Percentiles rank a stretch among this genome's conserved stretches.
phyloP scores from a whole-genome alignment of 192 early-diverging fungal species.

The Diversispora epigaea region DNA sequence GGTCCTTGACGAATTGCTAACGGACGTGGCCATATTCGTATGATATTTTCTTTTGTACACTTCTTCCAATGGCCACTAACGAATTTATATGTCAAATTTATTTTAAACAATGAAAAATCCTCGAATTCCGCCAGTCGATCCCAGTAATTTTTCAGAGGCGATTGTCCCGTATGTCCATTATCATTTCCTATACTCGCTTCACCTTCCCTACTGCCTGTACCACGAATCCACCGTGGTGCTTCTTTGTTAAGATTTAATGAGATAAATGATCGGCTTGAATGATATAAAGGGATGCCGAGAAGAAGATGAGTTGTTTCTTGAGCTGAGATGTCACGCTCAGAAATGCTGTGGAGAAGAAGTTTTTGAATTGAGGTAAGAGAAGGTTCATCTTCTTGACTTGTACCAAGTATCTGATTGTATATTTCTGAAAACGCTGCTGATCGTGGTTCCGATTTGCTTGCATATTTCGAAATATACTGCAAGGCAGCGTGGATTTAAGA shows the following conservation, averaged over 20 bases:
- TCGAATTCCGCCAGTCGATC: background rate
- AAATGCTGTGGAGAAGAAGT: slow-evolving; percentile 9
- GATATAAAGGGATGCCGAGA: background rate
- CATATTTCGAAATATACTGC: no score
- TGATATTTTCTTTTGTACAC: background rate
- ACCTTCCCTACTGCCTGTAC: background rate
- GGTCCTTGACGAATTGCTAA: background rate
- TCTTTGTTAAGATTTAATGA: no score
- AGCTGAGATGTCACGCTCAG: background rate
- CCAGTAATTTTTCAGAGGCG: slow-evolving; percentile 1
- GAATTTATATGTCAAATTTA: background rate
- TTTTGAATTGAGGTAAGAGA: slow-evolving; percentile 1
- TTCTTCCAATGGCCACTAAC: slow-evolving; percentile 3
- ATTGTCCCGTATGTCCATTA: background rate
- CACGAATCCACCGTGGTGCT: no score
- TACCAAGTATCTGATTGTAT: background rate
- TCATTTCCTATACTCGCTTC: background rate
- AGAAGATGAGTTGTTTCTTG: background rate
- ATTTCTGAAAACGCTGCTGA: slow-evolving; percentile 5
- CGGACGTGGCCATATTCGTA: background rate
- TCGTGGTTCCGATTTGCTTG: background rate
- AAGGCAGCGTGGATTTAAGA: background rate
- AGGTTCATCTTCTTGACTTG: background rate
- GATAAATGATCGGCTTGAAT: no score
- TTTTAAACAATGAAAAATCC: background rate